phyloP scores from a whole-genome alignment of 306 rosid species.

The Trifolium pratense region DNA sequence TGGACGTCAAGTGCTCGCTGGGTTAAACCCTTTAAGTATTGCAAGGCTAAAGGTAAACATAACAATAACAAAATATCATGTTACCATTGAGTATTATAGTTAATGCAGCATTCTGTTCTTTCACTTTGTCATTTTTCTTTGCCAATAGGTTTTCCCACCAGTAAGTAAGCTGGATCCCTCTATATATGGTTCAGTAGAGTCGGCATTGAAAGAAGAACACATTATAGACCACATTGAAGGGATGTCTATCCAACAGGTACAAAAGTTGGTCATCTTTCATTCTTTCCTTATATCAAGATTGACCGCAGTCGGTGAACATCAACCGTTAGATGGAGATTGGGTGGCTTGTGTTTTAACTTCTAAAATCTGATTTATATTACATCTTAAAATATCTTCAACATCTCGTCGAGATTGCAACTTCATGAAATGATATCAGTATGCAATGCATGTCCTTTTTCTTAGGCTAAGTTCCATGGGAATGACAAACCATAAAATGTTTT shows the following conservation, averaged over 20 bases:
- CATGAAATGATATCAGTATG: neutral
- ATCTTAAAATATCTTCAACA: neutral
- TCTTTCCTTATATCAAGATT: neutral
- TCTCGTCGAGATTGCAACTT: neutral
- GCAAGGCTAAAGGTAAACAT: slow-evolving; percentile 48
- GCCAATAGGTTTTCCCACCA: slow-evolving; percentile 55
- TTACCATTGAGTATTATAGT: neutral
- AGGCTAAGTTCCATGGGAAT: neutral
- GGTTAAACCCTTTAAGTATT: slow-evolving; percentile 51
- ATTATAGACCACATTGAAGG: slow-evolving; percentile 49
- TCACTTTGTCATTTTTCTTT: neutral
- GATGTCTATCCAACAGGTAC: slow-evolving; percentile 55
- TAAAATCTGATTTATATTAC: neutral
- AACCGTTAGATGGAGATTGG: neutral
- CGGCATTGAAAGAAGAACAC: slow-evolving; percentile 61
- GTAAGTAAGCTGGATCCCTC: slow-evolving; percentile 56
- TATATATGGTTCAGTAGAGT: slow-evolving; percentile 52
- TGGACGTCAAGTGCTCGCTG: slow-evolving; percentile 55
- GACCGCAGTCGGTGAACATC: neutral
- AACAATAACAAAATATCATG: neutral
- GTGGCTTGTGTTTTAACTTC: neutral
- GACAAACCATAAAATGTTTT: slow-evolving; percentile 6
- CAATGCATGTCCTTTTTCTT: no score
- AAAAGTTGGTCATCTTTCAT: neutral
- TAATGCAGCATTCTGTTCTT: neutral